Conservation (phyloP, 257 asterid species). For the Prunella vulgaris region DNA sequence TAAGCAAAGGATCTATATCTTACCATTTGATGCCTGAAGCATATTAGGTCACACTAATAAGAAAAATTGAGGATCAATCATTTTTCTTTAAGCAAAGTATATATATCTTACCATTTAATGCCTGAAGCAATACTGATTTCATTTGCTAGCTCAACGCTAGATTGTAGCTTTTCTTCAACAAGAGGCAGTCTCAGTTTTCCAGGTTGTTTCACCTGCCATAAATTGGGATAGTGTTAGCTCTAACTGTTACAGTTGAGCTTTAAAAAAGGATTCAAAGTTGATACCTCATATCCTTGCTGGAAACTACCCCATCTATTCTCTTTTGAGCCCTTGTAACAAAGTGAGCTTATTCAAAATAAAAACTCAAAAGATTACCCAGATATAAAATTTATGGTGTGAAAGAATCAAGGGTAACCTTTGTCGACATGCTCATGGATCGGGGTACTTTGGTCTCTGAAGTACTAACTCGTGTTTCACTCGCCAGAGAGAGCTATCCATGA, state of each 20-base stretch:
- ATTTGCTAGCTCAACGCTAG: conserved; percentile 12
- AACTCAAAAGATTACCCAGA: conserved; percentile 15
- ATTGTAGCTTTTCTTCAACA: conserved; percentile 29
- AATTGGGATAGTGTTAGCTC: neutral
- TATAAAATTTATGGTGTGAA: neutral
- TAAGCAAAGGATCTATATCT: neutral
- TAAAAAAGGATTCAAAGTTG: neutral
- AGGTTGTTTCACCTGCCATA: conserved; percentile 30
- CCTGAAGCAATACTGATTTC: conserved; percentile 21
- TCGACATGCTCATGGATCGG: conserved; percentile 26
- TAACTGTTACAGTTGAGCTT: neutral
- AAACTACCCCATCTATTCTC: conserved; percentile 73
- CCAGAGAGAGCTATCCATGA: conserved; percentile 65
- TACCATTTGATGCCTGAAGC: conserved; percentile 30
- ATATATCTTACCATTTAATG: conserved; percentile 25
- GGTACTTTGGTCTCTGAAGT: conserved; percentile 34
- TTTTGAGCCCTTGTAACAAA: conserved; percentile 78
- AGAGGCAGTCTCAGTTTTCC: conserved; percentile 25
- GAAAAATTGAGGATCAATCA: neutral
- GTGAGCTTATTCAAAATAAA: conserved; percentile 34
- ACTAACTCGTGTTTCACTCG: conserved; percentile 45
- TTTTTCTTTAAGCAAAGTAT: neutral
- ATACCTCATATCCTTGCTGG: conserved; percentile 64
- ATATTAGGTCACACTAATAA: neutral
- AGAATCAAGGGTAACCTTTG: conserved; percentile 49